These are phyloP conservation scores for Hygrocybe coccinea DNA, from an alignment of 768 basidiomycete species.

Conservation along the genomic window DNA sequence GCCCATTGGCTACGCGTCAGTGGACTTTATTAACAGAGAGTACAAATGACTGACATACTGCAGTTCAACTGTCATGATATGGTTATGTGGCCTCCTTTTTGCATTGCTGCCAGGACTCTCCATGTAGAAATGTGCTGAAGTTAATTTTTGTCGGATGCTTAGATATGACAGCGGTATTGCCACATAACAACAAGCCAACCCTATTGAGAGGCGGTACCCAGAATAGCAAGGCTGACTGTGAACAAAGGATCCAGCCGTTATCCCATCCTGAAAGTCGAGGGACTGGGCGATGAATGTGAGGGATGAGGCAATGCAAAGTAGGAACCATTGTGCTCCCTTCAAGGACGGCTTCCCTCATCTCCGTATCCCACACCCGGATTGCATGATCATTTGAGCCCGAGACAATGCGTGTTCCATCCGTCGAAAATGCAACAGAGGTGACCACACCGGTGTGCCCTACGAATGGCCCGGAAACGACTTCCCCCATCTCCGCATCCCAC, in stretches of 20 bases:
- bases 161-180: slow-evolving; percentile 3
- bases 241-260: slow-evolving; percentile 1
- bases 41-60: too few relatives aligned
- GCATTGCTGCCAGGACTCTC: not conserved
- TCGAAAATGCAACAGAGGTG: slow-evolving; percentile 23
- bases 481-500: slow-evolving; percentile 14
- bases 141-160: not conserved
- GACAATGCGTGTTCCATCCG: slow-evolving; percentile 19
- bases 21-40: too few relatives aligned
- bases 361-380: slow-evolving; percentile 14
- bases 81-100: too few relatives aligned
- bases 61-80: too few relatives aligned
- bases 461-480: not conserved
- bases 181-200: not conserved
- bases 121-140: slow-evolving; percentile 2
- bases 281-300: too few relatives aligned
- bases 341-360: slow-evolving; percentile 3
- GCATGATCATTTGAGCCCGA: slow-evolving; percentile 21
- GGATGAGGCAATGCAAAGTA: too few relatives aligned
- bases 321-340: too few relatives aligned
- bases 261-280: too few relatives aligned
- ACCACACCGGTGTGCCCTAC: slow-evolving; percentile 16
- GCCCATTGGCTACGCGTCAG: too few relatives aligned
- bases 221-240: not conserved
- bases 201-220: slow-evolving; percentile 9